Base-by-base conservation (phyloP, 768 basidiomycete genomes). In the Mycena amicta region DNA sequence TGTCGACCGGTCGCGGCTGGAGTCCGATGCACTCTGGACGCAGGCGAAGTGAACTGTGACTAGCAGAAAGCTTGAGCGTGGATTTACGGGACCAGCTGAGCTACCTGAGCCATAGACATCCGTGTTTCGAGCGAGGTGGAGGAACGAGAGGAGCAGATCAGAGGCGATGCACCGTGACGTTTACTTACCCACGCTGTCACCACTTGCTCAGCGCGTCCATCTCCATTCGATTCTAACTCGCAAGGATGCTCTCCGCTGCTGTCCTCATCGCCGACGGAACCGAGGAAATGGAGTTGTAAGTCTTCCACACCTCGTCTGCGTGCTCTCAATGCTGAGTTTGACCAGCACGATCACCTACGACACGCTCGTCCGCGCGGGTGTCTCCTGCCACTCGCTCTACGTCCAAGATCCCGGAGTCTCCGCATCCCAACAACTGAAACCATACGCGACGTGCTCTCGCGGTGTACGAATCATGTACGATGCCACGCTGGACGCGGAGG, bases 261-360 rank as follows among this genome's bases (percentile, higher is more conserved):
- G 79, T 93, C 47, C 75, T 93, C 23, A 82, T 93, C 26, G 88
- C 91, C 18, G 82, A 92, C 67, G 92, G 92, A 13, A 92, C 92
- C 1, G 92, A 93, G 69, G 92, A 93, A 74, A 92, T 92, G 86
- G 91, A 92, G 72, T 93, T 92, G 91, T 90, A 67, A 64, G 85
- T 67, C n/a, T 23, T 5, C 50, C 25, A 25, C 47, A 31, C 39
- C 41, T 5, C 25, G 15, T 26, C 29, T 37, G 51, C 23, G 54
- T n/a, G 37, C 49, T 45, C 11, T 20, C 37, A 27, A 54, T 52
- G 25, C 53, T n/a, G 46, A 56, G 23, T 31, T 31, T 25, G 41
- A 31, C 20, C 67, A 93, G 90, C 65, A 90, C 90, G 8, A 87
- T 93, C 73, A 80, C 85, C 11, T 93, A 90, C 68, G 92, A 93